phyloP scores from a whole-genome alignment of 1,284 basidiomycete species.

The Microstroma glucosiphilum region DNA sequence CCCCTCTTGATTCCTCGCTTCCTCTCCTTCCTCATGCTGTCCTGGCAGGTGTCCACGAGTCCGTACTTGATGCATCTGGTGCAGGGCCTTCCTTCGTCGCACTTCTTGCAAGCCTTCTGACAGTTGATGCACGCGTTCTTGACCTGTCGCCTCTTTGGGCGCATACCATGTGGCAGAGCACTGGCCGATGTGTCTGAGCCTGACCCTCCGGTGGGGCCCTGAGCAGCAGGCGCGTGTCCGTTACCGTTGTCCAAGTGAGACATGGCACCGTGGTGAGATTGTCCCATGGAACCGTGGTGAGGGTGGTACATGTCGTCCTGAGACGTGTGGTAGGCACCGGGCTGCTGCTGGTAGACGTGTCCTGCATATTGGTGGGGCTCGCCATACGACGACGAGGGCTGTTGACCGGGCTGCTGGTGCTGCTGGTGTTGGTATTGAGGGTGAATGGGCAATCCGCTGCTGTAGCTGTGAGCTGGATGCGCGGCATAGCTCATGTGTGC shows the following conservation, averaged over 20 bases:
- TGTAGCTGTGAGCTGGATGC: too few relatives aligned
- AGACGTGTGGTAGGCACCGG: background rate
- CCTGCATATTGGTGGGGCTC: background rate
- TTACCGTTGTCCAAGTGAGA: background rate
- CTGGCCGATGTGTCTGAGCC: constrained; percentile 17
- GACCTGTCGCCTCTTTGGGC: constrained; percentile 69
- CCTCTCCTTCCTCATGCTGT: constrained; percentile 74
- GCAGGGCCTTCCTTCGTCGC: constrained; percentile 77
- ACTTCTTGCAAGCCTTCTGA: constrained; percentile 84
- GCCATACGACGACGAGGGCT: background rate
- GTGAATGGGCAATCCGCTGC: too few relatives aligned
- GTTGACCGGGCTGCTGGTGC: constrained; percentile 3
- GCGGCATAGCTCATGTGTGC: too few relatives aligned
- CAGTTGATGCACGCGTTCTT: constrained; percentile 85
- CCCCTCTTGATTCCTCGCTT: constrained; percentile 79
- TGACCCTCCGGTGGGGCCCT: constrained; percentile 13
- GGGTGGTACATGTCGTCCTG: constrained; percentile 2
- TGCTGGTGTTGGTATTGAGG: background rate
- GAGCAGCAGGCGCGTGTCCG: constrained; percentile 8
- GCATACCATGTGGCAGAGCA: constrained; percentile 14
- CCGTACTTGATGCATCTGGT: constrained; percentile 79
- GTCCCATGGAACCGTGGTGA: constrained; percentile 1
- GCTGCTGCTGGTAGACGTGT: constrained; percentile 6
- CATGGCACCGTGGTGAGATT: background rate
- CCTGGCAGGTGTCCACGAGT: constrained; percentile 68